Base-by-base conservation (phyloP, 805 yeast genomes). In the Saturnispora mendoncae region DNA sequence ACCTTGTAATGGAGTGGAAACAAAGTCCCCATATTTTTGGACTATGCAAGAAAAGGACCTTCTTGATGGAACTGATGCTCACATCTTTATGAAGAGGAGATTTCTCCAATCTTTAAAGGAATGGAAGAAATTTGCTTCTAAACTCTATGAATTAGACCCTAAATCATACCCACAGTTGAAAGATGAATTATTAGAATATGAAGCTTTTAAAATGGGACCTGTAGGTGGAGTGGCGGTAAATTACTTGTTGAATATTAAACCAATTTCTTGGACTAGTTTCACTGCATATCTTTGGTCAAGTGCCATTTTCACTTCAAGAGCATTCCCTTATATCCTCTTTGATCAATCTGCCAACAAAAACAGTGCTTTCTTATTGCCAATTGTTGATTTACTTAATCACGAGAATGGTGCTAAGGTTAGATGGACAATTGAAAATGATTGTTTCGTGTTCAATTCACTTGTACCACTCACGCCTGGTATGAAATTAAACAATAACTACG, bases 401-500 rank as follows among this genome's bases (percentile, higher is more conserved):
- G 64, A 71, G 42, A 75, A 76, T 28, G 65, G 57, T 65, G 76
- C 0, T 62, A 71, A n/a, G 84, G 86, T 3, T 59, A 67, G 28
- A 30, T 87, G 95, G 95, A 4, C 6, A 13, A 52, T 49, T 34
- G 52, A 61, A 44, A 18, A 47, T 26, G 43, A 47, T 14, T 4
- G 33, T 6, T 47, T 59, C 43, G 53, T 58, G n/a, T 78, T 78
- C 48, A 60, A 57, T 30, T 56, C 73, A 0, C n/a, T 29, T 12
- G 13, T 24, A 1, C 33, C 42, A 6, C 24, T 84, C 1, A 25
- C 48, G 0, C 52, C 57, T 20, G 76, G 75, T 4, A 53, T 60
- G 12, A 95, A 90, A 51, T 52, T 90, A 10, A 83, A 74, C 65
- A 87, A 85, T 58, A 79, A 88, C 1, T 88, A 87, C 53, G 97